A percentile compares a stretch with the other conserved stretches of the same genome.
These are phyloP conservation scores for Colletotrichum phormii DNA, from an alignment of 2,329 filamentous ascomycete genomes.

Conservation along the genomic window DNA sequence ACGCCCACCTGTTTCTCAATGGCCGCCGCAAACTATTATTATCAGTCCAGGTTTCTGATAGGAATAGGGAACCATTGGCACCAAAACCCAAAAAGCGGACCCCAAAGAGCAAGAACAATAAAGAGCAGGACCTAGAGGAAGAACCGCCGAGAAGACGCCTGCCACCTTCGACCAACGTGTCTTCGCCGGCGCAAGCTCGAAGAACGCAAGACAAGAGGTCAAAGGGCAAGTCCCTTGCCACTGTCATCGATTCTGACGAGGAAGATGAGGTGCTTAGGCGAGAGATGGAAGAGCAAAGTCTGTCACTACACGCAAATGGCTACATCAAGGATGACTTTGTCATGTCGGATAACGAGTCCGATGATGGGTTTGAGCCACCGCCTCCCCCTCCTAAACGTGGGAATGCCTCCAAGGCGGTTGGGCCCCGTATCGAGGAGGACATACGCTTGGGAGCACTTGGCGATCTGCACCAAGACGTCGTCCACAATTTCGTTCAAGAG, in stretches of 20 bases:
- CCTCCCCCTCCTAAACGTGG: constrained; percentile 42
- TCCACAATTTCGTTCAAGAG: constrained; percentile 73
- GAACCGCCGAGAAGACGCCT: constrained; percentile 34
- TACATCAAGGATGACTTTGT: constrained; percentile 64
- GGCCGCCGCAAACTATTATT: constrained; percentile 59
- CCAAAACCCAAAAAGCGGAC: constrained; percentile 48
- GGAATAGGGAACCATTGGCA: constrained; percentile 41
- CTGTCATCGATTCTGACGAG: constrained; percentile 38
- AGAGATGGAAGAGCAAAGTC: constrained; percentile 53
- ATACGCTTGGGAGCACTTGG: constrained; percentile 64
- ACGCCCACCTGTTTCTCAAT: constrained; percentile 55
- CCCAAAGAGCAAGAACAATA: constrained; percentile 49
- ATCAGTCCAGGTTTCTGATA: constrained; percentile 52
- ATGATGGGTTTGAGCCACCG: constrained; percentile 61
- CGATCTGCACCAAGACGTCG: constrained; percentile 70
- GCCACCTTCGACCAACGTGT: constrained; percentile 61
- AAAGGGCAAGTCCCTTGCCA: constrained; percentile 44
- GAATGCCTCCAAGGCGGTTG: constrained; percentile 49
- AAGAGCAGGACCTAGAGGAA: constrained; percentile 43
- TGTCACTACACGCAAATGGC: constrained; percentile 52
- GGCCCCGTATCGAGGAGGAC: constrained; percentile 70
- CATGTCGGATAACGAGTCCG: constrained; percentile 53
- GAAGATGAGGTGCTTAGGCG: constrained; percentile 35
- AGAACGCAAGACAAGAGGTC: constrained; percentile 43
- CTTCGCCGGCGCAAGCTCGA: constrained; percentile 55